phyloP scores from a whole-genome alignment of 495 filamentous ascomycete species.

The Aspergillus biplanus region DNA sequence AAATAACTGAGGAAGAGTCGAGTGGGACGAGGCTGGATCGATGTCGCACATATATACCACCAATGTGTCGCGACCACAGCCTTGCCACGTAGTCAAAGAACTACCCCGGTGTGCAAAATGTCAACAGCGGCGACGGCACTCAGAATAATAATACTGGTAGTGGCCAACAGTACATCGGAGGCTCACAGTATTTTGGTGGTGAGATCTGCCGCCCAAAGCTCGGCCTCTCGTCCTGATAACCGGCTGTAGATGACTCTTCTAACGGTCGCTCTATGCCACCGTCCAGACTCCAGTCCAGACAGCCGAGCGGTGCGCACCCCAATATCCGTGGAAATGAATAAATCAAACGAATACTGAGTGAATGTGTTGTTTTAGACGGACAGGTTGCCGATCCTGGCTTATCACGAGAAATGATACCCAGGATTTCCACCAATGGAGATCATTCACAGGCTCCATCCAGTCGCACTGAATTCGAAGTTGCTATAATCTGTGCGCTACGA shows the following conservation, averaged over 20 bases:
- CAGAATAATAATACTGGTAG: background rate
- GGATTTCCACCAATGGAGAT: background rate
- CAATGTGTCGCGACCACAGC: background rate
- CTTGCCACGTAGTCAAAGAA: background rate
- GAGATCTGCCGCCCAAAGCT: background rate
- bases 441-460: background rate
- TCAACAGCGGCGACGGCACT: background rate
- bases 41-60: background rate
- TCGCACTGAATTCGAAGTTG: conserved; percentile 28
- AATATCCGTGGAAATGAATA: too few species aligned
- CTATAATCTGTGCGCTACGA: conserved; percentile 31
- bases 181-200: background rate
- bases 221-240: too few species aligned
- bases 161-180: background rate
- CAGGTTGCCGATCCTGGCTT: background rate
- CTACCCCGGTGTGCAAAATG: background rate
- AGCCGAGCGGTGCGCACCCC: too few species aligned
- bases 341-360: too few species aligned
- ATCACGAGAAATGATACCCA: background rate
- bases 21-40: conserved; percentile 1
- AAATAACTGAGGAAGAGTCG: background rate
- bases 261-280: too few species aligned
- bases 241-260: too few species aligned
- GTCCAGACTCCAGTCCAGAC: too few species aligned
- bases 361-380: background rate